Evolutionary conservation across 345 rosid genomes (phyloP), one percentile per base, ranked within the genome.

Genomic region (Ricinus communis): DNA sequence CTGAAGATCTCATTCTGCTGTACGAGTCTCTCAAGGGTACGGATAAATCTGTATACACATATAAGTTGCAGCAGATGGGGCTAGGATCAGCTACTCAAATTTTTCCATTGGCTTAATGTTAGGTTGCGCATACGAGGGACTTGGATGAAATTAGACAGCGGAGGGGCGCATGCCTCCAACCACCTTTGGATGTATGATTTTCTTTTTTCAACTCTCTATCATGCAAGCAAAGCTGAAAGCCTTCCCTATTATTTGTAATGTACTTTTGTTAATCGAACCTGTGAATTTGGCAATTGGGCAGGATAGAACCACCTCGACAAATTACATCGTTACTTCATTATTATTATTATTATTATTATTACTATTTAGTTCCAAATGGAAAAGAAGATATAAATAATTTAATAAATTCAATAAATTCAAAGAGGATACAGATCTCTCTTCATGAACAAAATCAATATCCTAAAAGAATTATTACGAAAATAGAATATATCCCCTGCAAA

Each of bases 41-140:
- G 14, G n/a, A 57, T 40, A 53, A 21, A 28, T 15, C 5, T 31
- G 8, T 46, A 22, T 27, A 22, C 47, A 62, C 71, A n/a, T 1
- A 46, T 2, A 47, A 19, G 61, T 13, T 6, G 75, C 69, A 21
- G 61, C 66, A 12, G 30, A 12, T 14, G 16, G 19, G 10, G 21
- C 21, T 4, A 13, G 16, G 3, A 16, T 10, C 1, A 5, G 46
- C 11, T 28, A 27, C 55, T 11, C 18, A 2, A 0, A 12, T 16
- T 27, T 30, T 41, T 21, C 25, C 45, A 25, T 27, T 12, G 74
- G 53, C n/a, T 41, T 31, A 5, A n/a, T 25, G 21, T 33, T 50
- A 60, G 73, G 66, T 16, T 57, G 58, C 6, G 22, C n/a, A 60
- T 51, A 25, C 8, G 41, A 58, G 40, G 61, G 41, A 16, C 33